Conservation (phyloP, 306 rosid species). For the Malus fusca region DNA sequence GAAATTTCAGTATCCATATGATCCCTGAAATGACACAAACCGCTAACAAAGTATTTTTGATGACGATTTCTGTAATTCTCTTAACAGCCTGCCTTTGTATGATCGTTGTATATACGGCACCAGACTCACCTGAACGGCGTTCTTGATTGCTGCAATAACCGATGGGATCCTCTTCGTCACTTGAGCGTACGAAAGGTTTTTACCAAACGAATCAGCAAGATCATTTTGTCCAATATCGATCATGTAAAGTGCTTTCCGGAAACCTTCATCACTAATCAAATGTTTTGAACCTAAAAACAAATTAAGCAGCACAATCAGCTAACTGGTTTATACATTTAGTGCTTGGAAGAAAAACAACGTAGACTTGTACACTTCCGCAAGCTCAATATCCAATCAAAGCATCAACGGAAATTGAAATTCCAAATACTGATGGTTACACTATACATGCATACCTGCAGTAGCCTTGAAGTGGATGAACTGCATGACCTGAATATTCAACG, state of each 20-base stretch:
- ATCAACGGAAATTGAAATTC: neutral
- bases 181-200: constrained; percentile 44
- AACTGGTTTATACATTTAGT: neutral
- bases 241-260: constrained; percentile 70
- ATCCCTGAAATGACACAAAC: neutral
- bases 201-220: constrained; percentile 63
- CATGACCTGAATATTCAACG: constrained; percentile 79
- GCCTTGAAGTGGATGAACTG: constrained; percentile 74
- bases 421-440: neutral
- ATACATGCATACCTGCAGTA: constrained; percentile 36
- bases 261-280: constrained; percentile 44
- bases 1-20: neutral
- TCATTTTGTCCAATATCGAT: constrained; percentile 96
- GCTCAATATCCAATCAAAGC: neutral
- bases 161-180: constrained; percentile 57
- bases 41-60: neutral
- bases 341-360: neutral
- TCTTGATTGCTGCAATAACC: constrained; percentile 50
- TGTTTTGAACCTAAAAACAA: constrained; percentile 35
- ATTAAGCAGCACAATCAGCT: neutral
- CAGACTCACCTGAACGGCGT: constrained; percentile 50
- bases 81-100: neutral
- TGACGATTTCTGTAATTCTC: neutral
- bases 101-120: neutral
- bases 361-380: neutral